Evolutionary conservation across 257 asterid species (phyloP).

Genomic region (Fraxinus pennsylvanica): DNA sequence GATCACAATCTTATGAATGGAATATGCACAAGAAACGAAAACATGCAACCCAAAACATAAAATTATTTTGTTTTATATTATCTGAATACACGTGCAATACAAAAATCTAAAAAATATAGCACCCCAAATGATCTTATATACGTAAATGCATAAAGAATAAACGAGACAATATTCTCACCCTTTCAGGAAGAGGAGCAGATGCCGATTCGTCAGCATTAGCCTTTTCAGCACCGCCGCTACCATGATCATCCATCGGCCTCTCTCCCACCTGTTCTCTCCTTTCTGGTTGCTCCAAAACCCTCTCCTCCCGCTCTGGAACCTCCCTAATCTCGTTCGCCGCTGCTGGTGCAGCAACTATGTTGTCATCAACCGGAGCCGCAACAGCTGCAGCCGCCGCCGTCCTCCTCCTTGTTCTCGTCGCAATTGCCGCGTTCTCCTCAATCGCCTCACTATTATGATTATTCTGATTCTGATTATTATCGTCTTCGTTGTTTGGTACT

Average conservation of each 20-base stretch:
- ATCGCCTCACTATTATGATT: slow-evolving; percentile 26
- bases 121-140: slow-evolving; percentile 4
- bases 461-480: slow-evolving; percentile 24
- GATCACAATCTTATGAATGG: slow-evolving; percentile 18
- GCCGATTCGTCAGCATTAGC: slow-evolving; percentile 59
- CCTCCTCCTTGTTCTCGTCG: slow-evolving; percentile 63
- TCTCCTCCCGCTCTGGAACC: slow-evolving; percentile 34
- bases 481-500: slow-evolving; percentile 28
- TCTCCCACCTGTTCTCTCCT: slow-evolving; percentile 44
- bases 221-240: slow-evolving; percentile 53
- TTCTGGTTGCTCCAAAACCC: slow-evolving; percentile 33
- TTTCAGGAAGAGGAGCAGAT: slow-evolving; percentile 62
- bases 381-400: slow-evolving; percentile 53
- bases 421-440: slow-evolving; percentile 54
- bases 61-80: background rate
- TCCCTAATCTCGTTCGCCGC: slow-evolving; percentile 40
- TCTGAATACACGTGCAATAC: background rate
- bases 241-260: slow-evolving; percentile 57
- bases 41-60: background rate
- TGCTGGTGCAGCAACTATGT: slow-evolving; percentile 39
- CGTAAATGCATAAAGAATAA: background rate
- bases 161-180: slow-evolving; percentile 37
- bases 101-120: background rate
- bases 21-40: slow-evolving; percentile 20
- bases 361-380: slow-evolving; percentile 43